Conservation (phyloP, 495 filamentous ascomycete genomes). For the Aspergillus conjunctus region DNA sequence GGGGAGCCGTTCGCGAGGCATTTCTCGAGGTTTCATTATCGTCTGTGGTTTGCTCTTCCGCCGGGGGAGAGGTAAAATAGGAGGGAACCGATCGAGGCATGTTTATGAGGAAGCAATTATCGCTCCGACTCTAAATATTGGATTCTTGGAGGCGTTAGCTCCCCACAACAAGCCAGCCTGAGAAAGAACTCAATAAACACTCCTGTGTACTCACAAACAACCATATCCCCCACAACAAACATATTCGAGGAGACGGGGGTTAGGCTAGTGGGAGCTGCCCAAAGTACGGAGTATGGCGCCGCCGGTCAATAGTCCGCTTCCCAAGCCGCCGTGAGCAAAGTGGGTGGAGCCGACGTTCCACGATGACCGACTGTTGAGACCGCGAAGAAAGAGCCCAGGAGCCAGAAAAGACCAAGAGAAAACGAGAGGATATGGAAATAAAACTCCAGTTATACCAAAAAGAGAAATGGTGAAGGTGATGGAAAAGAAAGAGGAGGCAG, state of each 20-base stretch:
- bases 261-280: neutral
- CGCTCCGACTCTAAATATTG: conserved; percentile 21
- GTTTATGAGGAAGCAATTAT: conserved; percentile 18
- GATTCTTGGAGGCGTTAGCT: conserved; percentile 15
- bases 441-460: neutral
- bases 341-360: neutral
- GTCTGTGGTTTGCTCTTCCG: conserved; percentile 15
- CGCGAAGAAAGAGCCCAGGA: neutral
- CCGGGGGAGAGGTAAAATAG: conserved; percentile 20
- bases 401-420: neutral
- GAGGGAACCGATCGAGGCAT: conserved; percentile 31
- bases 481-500: neutral
- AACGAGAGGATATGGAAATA: neutral
- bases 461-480: neutral
- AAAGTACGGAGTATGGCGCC: neutral
- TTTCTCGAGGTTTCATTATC: conserved; percentile 17
- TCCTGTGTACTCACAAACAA: conserved; percentile 11
- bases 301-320: neutral
- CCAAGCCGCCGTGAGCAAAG: neutral
- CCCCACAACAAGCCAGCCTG: neutral
- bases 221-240: conserved; percentile 14
- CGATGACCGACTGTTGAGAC: neutral
- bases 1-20: conserved; percentile 40
- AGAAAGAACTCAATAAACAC: neutral
- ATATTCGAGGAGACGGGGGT: conserved; percentile 1